phyloP scores from a whole-genome alignment of 225 moss, liverwort and hornwort species.

The Rhytidiadelphus loreus region DNA sequence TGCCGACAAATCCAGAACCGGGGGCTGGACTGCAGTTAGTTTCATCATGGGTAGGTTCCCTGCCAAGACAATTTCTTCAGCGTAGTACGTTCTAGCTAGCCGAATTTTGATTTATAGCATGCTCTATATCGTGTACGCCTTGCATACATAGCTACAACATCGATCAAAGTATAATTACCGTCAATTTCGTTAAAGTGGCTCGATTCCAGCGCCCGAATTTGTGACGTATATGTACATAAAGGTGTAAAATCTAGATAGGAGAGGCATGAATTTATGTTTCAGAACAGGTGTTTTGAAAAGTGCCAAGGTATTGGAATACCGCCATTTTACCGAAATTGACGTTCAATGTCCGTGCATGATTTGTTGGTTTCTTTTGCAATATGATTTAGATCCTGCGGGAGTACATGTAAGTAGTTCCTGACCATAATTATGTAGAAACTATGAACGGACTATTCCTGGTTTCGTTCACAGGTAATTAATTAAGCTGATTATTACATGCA shows the following conservation, averaged over 20 bases:
- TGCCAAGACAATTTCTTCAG: background rate
- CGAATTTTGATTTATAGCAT: background rate
- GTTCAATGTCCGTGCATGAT: background rate
- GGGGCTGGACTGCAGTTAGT: slow-evolving; percentile 12
- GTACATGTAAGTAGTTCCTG: background rate
- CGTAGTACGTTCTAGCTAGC: background rate
- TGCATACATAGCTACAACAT: background rate
- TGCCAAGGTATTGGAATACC: background rate
- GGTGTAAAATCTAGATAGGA: background rate
- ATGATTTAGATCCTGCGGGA: background rate
- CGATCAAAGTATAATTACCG: background rate
- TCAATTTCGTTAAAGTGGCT: background rate
- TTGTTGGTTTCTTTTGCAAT: background rate
- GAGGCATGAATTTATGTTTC: background rate
- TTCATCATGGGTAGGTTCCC: slow-evolving; percentile 25
- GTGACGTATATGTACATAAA: background rate
- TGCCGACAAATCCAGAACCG: slow-evolving; percentile 23
- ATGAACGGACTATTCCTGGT: background rate
- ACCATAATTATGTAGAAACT: background rate
- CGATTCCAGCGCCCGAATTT: no score
- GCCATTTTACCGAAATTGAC: background rate
- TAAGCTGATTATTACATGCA: background rate
- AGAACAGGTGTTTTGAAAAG: background rate
- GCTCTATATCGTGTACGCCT: background rate
- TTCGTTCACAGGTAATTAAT: background rate